A percentile compares a stretch with the other conserved stretches of the same genome.
Conservation (phyloP, 352 stramenopile species). For the Phytophthora nicotianae region DNA sequence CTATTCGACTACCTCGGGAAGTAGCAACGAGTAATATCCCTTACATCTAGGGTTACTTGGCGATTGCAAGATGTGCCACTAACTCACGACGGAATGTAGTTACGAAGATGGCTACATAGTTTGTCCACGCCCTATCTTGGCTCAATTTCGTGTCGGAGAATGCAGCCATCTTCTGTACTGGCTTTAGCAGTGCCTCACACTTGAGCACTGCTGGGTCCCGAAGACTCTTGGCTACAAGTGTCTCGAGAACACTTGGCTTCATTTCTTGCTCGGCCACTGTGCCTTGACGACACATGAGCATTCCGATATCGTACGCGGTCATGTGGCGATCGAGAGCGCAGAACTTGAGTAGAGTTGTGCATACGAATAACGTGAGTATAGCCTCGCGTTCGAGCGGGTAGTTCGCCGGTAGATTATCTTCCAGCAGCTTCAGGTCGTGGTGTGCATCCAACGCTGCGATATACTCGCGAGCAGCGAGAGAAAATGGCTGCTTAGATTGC, state of each 20-base stretch:
- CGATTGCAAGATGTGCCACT: slow-evolving; percentile 9
- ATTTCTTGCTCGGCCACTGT: slow-evolving; percentile 32
- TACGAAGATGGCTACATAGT: slow-evolving; percentile 28
- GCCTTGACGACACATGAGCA: slow-evolving; percentile 60
- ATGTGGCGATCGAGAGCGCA: slow-evolving; percentile 51
- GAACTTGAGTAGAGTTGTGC: slow-evolving; percentile 56
- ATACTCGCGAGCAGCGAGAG: slow-evolving; percentile 24
- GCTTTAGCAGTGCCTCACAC: slow-evolving; percentile 20
- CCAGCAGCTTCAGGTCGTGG: slow-evolving; percentile 41
- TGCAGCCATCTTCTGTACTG: slow-evolving; percentile 3
- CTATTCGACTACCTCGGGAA: slow-evolving; percentile 21
- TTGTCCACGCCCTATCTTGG: slow-evolving; percentile 25
- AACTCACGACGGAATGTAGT: slow-evolving; percentile 28
- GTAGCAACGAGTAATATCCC: slow-evolving; percentile 6
- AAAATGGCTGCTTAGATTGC: slow-evolving; percentile 62
- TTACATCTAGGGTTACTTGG: slow-evolving; percentile 14
- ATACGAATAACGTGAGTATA: slow-evolving; percentile 52
- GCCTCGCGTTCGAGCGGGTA: slow-evolving; percentile 47
- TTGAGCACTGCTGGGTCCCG: slow-evolving; percentile 18
- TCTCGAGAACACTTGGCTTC: slow-evolving; percentile 46
- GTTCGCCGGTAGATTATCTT: slow-evolving; percentile 19
- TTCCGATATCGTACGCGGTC: slow-evolving; percentile 56
- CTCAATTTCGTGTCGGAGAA: background rate
- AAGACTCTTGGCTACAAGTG: slow-evolving; percentile 26
- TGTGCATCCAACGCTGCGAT: slow-evolving; percentile 48